These are phyloP conservation scores for Apodospora peruviana DNA, from an alignment of 495 filamentous ascomycete genomes.

Conservation along the genomic window DNA sequence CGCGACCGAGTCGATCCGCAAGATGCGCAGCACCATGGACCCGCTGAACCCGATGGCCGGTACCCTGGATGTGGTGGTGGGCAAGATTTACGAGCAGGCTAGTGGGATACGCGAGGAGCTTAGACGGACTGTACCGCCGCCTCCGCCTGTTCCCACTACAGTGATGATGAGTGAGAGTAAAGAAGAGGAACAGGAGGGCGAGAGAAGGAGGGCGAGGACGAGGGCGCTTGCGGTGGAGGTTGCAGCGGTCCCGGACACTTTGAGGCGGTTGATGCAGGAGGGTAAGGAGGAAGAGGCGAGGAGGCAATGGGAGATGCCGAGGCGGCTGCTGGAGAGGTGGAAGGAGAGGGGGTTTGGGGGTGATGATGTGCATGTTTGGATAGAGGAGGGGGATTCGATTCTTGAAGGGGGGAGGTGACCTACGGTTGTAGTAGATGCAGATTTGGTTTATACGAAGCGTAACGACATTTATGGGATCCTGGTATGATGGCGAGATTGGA, in stretches of 20 bases:
- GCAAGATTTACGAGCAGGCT: conserved; percentile 75
- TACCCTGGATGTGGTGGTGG: conserved; percentile 71
- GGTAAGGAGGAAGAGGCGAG: conserved; percentile 57
- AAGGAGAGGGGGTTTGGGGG: conserved; percentile 47
- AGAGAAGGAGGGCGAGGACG: conserved; percentile 41
- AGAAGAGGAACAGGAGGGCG: conserved; percentile 53
- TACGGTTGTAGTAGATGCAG: no score
- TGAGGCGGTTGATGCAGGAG: conserved; percentile 60
- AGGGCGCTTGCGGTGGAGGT: conserved; percentile 69
- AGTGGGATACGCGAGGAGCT: conserved; percentile 53
- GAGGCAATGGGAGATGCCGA: conserved; percentile 52
- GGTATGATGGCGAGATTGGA: background rate
- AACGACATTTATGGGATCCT: no score
- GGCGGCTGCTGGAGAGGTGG: conserved; percentile 46
- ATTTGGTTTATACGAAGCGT: background rate
- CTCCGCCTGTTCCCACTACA: conserved; percentile 6
- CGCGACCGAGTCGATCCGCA: conserved; percentile 87
- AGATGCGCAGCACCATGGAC: conserved; percentile 72
- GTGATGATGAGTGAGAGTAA: conserved; percentile 16
- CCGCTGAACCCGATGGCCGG: conserved; percentile 63
- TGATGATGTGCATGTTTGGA: conserved; percentile 39
- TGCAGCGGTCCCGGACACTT: conserved; percentile 50
- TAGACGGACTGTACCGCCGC: conserved; percentile 34
- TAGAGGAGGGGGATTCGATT: conserved; percentile 48
- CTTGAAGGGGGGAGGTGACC: no score